phyloP scores from a whole-genome alignment of 257 asterid species.

The Phtheirospermum japonicum region DNA sequence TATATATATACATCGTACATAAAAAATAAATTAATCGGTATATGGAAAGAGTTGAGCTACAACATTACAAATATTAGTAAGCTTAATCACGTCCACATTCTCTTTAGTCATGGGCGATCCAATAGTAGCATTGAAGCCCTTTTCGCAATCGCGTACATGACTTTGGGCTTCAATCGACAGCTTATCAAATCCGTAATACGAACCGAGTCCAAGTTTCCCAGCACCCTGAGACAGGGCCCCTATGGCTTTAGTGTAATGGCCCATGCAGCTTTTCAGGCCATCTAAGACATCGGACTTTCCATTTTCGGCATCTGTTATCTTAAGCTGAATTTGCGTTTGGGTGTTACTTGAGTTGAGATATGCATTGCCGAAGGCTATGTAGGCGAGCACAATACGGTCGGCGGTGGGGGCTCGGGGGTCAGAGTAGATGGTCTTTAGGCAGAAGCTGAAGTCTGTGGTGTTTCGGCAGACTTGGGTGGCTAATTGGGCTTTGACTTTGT shows the following conservation, averaged over 20 bases:
- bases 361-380: slow-evolving; percentile 27
- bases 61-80: slow-evolving; percentile 19
- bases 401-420: slow-evolving; percentile 25
- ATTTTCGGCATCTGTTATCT: slow-evolving; percentile 2
- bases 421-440: slow-evolving; percentile 26
- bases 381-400: slow-evolving; percentile 23
- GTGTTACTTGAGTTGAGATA: slow-evolving; percentile 24
- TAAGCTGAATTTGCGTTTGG: neutral
- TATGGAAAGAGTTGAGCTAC: slow-evolving; percentile 22
- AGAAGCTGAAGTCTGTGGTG: slow-evolving; percentile 28
- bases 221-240: neutral
- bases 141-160: slow-evolving; percentile 14
- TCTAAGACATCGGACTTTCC: neutral
- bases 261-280: slow-evolving; percentile 24
- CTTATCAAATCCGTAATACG: slow-evolving; percentile 12
- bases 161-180: slow-evolving; percentile 7
- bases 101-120: slow-evolving; percentile 13
- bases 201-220: slow-evolving; percentile 26
- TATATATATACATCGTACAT: too few relatives aligned
- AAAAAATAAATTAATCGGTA: neutral
- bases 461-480: slow-evolving; percentile 27
- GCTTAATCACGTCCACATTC: slow-evolving; percentile 23
- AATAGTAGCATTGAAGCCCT: neutral
- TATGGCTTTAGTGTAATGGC: slow-evolving; percentile 24
- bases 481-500: neutral